phyloP scores from a whole-genome alignment of 306 rosid species.

The Myrica gale region DNA sequence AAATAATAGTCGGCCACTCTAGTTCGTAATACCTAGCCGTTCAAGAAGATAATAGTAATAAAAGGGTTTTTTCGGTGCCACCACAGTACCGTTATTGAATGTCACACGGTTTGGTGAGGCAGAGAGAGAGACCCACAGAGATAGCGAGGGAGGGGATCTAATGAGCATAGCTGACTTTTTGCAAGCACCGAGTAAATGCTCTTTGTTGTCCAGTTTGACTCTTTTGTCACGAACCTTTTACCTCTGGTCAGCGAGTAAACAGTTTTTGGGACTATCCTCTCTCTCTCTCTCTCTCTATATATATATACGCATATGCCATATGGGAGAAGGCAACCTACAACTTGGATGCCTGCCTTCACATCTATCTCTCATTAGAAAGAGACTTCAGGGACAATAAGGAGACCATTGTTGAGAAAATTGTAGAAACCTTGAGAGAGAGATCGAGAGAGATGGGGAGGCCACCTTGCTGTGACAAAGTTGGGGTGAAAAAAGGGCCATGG shows the following conservation, averaged over 20 bases:
- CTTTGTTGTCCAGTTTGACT: constrained; percentile 46
- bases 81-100: constrained; percentile 37
- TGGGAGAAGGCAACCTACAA: constrained; percentile 32
- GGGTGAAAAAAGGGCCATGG: constrained; percentile 98
- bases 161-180: constrained; percentile 46
- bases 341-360: constrained; percentile 38
- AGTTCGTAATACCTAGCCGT: background rate
- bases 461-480: constrained; percentile 81
- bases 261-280: background rate
- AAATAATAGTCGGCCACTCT: too few species aligned
- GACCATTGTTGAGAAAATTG: background rate
- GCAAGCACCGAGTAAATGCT: constrained; percentile 52
- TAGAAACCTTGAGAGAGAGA: background rate
- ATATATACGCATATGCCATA: background rate
- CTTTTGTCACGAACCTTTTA: constrained; percentile 21
- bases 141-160: constrained; percentile 2
- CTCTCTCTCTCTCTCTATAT: constrained; percentile 23
- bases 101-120: constrained; percentile 34
- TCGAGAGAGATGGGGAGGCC: constrained; percentile 73
- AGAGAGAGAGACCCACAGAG: constrained; percentile 7
- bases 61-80: constrained; percentile 24
- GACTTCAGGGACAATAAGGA: background rate
- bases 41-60: background rate
- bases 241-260: constrained; percentile 32
- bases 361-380: background rate